A percentile compares a stretch with the other conserved stretches of the same genome.
phyloP scores from a whole-genome alignment of 352 stramenopile species.

The Pythium grandisporangium region DNA sequence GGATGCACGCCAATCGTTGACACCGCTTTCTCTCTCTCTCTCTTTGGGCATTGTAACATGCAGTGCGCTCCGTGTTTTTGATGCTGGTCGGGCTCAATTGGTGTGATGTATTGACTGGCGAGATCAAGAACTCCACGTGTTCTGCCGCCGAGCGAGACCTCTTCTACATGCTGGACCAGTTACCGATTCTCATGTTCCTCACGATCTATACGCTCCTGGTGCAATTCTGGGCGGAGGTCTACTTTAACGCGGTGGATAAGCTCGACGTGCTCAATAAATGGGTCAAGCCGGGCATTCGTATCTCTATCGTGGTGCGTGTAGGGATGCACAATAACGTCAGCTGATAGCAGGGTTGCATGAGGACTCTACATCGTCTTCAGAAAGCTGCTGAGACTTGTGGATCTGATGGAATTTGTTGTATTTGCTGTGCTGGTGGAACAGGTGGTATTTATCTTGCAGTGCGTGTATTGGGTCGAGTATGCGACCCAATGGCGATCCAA shows the following conservation, averaged over 20 bases:
- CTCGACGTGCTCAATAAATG: constrained; percentile 43
- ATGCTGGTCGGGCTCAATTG: constrained; percentile 66
- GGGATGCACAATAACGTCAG: background rate
- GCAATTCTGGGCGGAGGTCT: constrained; percentile 86
- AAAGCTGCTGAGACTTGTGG: too few species aligned
- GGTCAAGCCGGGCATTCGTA: constrained; percentile 63
- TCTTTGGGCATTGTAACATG: too few species aligned
- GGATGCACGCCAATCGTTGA: too few species aligned
- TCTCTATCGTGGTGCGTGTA: constrained; percentile 43
- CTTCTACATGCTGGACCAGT: constrained; percentile 82
- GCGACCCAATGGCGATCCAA: constrained; percentile 59
- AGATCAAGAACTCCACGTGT: constrained; percentile 50
- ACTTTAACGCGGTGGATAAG: constrained; percentile 83
- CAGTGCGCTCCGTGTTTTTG: constrained; percentile 64
- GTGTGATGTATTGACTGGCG: constrained; percentile 67
- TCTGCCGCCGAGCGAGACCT: constrained; percentile 54
- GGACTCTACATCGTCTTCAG: too few species aligned
- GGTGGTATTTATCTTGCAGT: constrained; percentile 49
- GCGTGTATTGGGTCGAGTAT: constrained; percentile 73
- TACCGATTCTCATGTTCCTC: constrained; percentile 78
- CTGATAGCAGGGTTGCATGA: too few species aligned
- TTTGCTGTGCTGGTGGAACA: background rate
- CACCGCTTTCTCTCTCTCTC: too few species aligned
- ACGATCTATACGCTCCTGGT: constrained; percentile 73
- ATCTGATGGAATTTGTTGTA: too few species aligned